Evolutionary conservation across 2,329 filamentous ascomycete species (phyloP).

Genomic region (Coniochaeta prunicola): DNA sequence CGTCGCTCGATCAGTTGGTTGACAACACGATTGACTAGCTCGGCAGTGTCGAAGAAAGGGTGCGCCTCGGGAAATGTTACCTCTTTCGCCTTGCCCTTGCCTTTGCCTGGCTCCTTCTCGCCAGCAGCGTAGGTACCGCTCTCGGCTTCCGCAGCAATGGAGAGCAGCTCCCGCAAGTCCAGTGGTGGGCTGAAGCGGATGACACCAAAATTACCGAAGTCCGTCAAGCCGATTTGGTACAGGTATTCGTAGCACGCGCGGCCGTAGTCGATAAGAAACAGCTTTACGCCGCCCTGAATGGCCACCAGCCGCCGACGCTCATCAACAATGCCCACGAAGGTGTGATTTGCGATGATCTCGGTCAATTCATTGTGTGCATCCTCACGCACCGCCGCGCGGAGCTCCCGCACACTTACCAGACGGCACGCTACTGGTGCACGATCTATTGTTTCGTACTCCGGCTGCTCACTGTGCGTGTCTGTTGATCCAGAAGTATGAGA

Average conservation of each 20-base stretch:
- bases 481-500: neutral
- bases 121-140: neutral
- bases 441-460: slow-evolving; percentile 66
- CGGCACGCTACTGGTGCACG: slow-evolving; percentile 64
- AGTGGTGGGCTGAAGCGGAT: slow-evolving; percentile 76
- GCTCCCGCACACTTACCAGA: slow-evolving; percentile 76
- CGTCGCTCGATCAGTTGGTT: slow-evolving; percentile 65
- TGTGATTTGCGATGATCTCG: slow-evolving; percentile 79
- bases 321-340: slow-evolving; percentile 90
- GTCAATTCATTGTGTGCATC: slow-evolving; percentile 79
- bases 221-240: slow-evolving; percentile 88
- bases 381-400: slow-evolving; percentile 74
- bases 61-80: slow-evolving; percentile 6
- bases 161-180: slow-evolving; percentile 61
- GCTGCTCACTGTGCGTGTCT: slow-evolving; percentile 12
- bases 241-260: slow-evolving; percentile 83
- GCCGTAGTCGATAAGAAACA: slow-evolving; percentile 91
- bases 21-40: slow-evolving; percentile 59
- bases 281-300: slow-evolving; percentile 84
- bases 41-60: slow-evolving; percentile 50
- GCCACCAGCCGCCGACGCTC: slow-evolving; percentile 80
- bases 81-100: slow-evolving; percentile 15
- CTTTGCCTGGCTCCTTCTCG: neutral
- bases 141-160: slow-evolving; percentile 56
- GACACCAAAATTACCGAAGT: slow-evolving; percentile 89